Evolutionary conservation across 225 moss, liverwort and hornwort species (phyloP), one percentile per base, ranked within the genome.

Genomic region (Marchantia polymorpha): DNA sequence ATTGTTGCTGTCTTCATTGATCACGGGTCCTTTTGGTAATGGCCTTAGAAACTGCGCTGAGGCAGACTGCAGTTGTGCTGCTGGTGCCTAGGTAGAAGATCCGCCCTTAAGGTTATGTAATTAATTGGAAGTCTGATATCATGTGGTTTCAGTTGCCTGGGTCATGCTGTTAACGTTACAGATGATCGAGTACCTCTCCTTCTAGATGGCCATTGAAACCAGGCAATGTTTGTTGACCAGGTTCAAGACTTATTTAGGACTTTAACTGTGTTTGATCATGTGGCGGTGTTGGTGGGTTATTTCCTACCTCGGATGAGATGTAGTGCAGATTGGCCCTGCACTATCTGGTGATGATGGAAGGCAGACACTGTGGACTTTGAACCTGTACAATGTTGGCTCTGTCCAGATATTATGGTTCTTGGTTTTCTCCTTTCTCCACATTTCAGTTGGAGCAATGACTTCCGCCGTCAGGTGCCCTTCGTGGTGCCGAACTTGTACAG

Each of bases 401-500:
- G 11, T 55, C 27, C 29, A 58, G 81, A 78, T 76, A 39, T 75
- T 1, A 30, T 81, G 68, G 29, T 68, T 23, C 25, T 80, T 14
- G 53, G 46, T 48, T 73, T 30, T 73, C 13, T 58, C 12, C 26
- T 65, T 10, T 76, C 70, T 76, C 39, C 51, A 11, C 64, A 20
- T 49, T 65, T 30, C 56, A 20, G 39, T 2, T 49, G 78, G 74
- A 75, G 17, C 49, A 25, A 51, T 52, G 29, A 19, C 48, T 19
- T 52, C 48, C 74, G 10, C 13, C 20, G 50, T 31, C 55, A 30
- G 74, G 48, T 64, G 58, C 79, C 68, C 68, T 83, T 58, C 48
- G 76, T 64, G 39, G 29, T 76, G 71, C 76, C 51, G 75, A 72
- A 61, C 58, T 48, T 83, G 17, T 52, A 80, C 59, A 81, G 73